Percentiles rank a stretch among this genome's conserved stretches.
Conservation (phyloP, 73 alveolate species). For the Tetrahymena elliotti region DNA sequence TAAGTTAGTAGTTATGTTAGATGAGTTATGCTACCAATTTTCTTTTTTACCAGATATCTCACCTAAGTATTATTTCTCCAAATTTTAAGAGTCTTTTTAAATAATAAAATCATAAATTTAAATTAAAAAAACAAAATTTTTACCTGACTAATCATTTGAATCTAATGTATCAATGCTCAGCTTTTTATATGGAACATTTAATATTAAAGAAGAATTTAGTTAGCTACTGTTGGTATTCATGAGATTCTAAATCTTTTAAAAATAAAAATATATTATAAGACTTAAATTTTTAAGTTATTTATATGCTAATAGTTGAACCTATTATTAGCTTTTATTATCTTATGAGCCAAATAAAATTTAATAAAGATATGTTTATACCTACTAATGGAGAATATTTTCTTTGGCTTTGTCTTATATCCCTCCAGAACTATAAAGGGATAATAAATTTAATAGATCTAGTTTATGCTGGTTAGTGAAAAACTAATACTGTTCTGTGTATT, state of each 20-base stretch:
- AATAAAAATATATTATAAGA: neutral
- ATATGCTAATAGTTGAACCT: too few species aligned
- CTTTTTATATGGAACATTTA: neutral
- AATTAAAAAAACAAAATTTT: neutral
- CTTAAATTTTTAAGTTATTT: too few species aligned
- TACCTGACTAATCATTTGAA: neutral
- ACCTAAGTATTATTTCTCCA: neutral
- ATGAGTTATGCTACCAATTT: neutral
- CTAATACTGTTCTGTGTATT: neutral
- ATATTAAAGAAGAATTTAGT: neutral
- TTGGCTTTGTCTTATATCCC: neutral
- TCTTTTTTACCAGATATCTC: neutral
- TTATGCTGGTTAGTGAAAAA: neutral
- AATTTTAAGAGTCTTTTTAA: neutral
- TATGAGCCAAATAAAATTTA: too few species aligned
- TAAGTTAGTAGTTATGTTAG: neutral
- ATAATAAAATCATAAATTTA: neutral
- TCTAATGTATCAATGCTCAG: neutral
- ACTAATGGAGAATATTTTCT: neutral
- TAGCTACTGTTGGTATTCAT: neutral
- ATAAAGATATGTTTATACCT: neutral
- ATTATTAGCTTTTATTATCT: too few species aligned
- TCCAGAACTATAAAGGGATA: neutral
- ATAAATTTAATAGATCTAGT: neutral
- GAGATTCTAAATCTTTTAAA: neutral